Conservation (phyloP, 75 land plant species). For the Sequoia sempervirens region DNA sequence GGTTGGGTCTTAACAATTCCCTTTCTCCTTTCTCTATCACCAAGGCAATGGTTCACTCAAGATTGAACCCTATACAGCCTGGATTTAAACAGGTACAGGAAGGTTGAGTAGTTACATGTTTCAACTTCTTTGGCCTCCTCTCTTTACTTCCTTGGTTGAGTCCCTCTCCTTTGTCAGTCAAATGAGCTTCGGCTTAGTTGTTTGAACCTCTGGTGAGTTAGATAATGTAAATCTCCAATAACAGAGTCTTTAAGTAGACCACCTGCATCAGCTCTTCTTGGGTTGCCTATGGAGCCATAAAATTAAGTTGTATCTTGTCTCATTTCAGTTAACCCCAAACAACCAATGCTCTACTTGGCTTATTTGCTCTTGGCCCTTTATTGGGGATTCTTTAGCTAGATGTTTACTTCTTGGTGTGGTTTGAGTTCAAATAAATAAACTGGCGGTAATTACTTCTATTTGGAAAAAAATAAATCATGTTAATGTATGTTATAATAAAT, state of each 20-base stretch:
- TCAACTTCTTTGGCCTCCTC: too few relatives aligned
- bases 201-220: too few relatives aligned
- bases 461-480: background rate
- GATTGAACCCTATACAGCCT: too few relatives aligned
- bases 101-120: too few relatives aligned
- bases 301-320: background rate
- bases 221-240: too few relatives aligned
- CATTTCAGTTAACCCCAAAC: background rate
- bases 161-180: background rate
- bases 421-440: background rate
- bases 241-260: background rate
- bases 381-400: background rate
- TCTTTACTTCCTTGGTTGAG: too few relatives aligned
- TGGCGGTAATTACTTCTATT: background rate
- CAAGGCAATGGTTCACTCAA: too few relatives aligned
- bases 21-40: too few relatives aligned
- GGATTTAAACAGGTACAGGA: too few relatives aligned
- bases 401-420: background rate
- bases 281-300: background rate
- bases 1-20: too few relatives aligned
- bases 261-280: background rate
- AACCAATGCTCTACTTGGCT: background rate
- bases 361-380: background rate
- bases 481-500: background rate
- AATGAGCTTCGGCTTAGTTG: background rate